Percentiles rank a stretch among this genome's conserved stretches.
Evolutionary conservation across 2,329 filamentous ascomycete species (phyloP).

Genomic region (Phaeoacremonium minimum): DNA sequence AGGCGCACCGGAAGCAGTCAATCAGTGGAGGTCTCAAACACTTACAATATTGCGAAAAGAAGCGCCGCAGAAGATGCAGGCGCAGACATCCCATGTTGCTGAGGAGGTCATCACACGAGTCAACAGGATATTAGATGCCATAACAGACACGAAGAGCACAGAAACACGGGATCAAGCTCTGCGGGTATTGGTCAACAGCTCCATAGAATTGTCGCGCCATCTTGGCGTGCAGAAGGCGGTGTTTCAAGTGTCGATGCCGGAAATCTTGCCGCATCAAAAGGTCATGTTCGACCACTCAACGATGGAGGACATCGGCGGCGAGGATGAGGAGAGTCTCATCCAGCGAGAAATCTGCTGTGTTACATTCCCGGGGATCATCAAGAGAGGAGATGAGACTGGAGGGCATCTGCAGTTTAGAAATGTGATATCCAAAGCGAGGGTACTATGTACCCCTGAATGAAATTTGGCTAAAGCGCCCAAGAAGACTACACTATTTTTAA

Average conservation of each 20-base stretch:
- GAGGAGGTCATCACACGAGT: constrained; percentile 39
- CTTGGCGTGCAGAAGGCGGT: constrained; percentile 56
- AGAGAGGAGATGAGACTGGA: constrained; percentile 61
- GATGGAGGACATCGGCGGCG: constrained; percentile 65
- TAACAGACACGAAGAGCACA: constrained; percentile 33
- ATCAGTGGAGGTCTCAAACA: constrained; percentile 65
- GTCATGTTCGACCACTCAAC: constrained; percentile 50
- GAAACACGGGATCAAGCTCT: constrained; percentile 48
- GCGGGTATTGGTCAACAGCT: constrained; percentile 44
- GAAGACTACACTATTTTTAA: no score
- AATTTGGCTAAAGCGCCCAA: no score
- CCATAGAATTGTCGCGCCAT: constrained; percentile 52
- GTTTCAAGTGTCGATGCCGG: constrained; percentile 52
- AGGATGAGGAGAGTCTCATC: constrained; percentile 51
- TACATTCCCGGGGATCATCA: constrained; percentile 60
- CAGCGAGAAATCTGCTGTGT: constrained; percentile 56
- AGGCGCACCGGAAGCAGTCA: constrained; percentile 49
- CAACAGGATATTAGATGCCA: constrained; percentile 43
- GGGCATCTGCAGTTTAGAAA: constrained; percentile 57
- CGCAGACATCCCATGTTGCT: constrained; percentile 36
- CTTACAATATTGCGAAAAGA: constrained; percentile 55
- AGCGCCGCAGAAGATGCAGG: constrained; percentile 37
- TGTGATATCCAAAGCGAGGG: constrained; percentile 62
- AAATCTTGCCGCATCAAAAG: constrained; percentile 45
- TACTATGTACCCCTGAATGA: constrained; percentile 53